Base-by-base conservation (phyloP, 2,329 filamentous ascomycete genomes). In the Cercospora berteroae region DNA sequence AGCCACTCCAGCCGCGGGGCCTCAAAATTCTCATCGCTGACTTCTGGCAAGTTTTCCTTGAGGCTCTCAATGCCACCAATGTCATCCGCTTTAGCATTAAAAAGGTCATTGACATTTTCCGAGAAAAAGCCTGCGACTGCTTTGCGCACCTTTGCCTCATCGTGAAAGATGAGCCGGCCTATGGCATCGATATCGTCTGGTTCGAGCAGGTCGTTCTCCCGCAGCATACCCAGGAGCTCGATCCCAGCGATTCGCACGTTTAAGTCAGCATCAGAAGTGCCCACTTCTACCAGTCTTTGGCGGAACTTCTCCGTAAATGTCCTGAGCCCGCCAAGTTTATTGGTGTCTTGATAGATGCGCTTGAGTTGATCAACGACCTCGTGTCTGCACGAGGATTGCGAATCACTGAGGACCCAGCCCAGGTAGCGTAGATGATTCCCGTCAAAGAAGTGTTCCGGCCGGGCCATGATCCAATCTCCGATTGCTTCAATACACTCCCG, bases 221-320 rank as follows among this genome's bases (percentile, higher is more conserved):
- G 89, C 65, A 99, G 85, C 25, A 90, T 85, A 71, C 96, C 92
- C 18, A 97, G 88, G 48, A 97, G 86, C 63, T 92, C 88, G 58
- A 99, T 90, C 8, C 92, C 90, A 6, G 89, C 86, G 7, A 93
- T 90, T 39, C 95, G 89, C 31, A 98, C 93, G 62, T 85, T 86
- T 13, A 90, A 83, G 73, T 99, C 95, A 0, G 90, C 87, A 78
- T 99, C 95, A 69, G 88, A 87, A 6, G 90, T 92, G 0, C 94
- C 94, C 83, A 99, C 97, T 80, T 99, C 95, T 27, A 98, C 90
- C 44, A 99, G 84, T 29, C 95, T 89, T 5, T 89, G 84, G 59
- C 94, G 87, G 79, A 98, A 99, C 58, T 93, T 87, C 78, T 98
- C 95, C 39, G 96, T 97, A 75, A 98, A 99, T 67, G 93, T 92